phyloP scores from a whole-genome alignment of 257 asterid species.

The Salvia hispanica region DNA sequence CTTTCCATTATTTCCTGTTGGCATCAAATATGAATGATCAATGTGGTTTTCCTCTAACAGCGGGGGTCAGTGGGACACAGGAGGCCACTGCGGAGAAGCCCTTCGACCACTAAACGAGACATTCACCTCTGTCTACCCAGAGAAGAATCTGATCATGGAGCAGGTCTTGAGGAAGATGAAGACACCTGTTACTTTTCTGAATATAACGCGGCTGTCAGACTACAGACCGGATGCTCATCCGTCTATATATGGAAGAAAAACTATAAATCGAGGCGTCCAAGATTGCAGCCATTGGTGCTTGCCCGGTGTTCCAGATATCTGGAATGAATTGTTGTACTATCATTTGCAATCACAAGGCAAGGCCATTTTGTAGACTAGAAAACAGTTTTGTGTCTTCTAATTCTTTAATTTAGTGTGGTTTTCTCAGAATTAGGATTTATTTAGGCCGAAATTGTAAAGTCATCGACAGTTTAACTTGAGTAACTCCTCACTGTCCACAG shows the following conservation, averaged over 20 bases:
- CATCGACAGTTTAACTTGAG: too few species aligned
- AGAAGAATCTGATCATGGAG: constrained; percentile 58
- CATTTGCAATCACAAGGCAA: constrained; percentile 40
- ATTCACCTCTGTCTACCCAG: constrained; percentile 42
- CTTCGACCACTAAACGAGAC: constrained; percentile 54
- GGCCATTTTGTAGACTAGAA: constrained; percentile 25
- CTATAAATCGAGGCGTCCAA: constrained; percentile 48
- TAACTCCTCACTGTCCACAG: too few species aligned
- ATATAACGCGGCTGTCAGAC: constrained; percentile 67
- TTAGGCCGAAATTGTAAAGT: constrained; percentile 25
- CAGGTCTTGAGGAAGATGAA: constrained; percentile 68
- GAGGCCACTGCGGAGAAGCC: constrained; percentile 91
- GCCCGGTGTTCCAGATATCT: constrained; percentile 92
- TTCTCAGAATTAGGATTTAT: background rate
- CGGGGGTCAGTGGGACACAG: constrained; percentile 86
- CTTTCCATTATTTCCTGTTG: background rate
- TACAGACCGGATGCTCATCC: constrained; percentile 93
- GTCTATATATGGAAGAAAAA: constrained; percentile 65
- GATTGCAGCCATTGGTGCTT: constrained; percentile 99
- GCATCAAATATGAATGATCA: constrained; percentile 9
- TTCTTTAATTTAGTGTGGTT: constrained; percentile 3
- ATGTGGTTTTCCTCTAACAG: constrained; percentile 32
- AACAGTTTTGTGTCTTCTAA: background rate
- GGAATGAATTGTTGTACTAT: constrained; percentile 77
- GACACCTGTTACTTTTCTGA: constrained; percentile 61